These are phyloP conservation scores for Leucogyrophana mollusca DNA, from an alignment of 768 basidiomycete genomes.

Conservation along the genomic window DNA sequence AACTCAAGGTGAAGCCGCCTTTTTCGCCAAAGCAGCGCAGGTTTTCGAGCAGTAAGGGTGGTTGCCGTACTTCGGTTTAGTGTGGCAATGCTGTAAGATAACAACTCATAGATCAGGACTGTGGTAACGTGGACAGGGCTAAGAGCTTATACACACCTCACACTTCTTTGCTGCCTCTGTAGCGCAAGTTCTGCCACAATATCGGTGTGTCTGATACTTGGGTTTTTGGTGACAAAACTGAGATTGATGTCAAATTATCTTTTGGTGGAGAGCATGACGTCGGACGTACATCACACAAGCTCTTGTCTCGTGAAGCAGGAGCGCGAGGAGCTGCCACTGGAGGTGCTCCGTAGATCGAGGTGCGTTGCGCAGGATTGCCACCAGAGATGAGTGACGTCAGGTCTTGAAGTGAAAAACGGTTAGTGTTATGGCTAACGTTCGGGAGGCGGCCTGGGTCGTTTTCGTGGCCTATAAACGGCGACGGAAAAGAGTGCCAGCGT, in stretches of 20 bases:
- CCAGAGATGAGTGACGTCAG: conserved; percentile 21
- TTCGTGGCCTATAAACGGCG: conserved; percentile 14
- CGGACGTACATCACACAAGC: conserved; percentile 28
- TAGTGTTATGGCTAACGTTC: conserved; percentile 22
- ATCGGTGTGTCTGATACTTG: conserved; percentile 58
- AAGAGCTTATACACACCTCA: conserved; percentile 20
- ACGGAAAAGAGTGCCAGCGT: too few species aligned
- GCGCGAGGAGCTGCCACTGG: not conserved
- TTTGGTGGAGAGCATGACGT: not conserved
- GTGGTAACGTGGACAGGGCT: not conserved
- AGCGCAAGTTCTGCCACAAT: conserved; percentile 66
- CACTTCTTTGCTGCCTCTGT: conserved; percentile 37
- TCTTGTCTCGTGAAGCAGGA: conserved; percentile 8
- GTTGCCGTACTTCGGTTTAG: conserved; percentile 30
- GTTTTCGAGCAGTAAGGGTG: conserved; percentile 33
- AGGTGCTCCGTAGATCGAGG: conserved; percentile 2
- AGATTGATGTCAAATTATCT: not conserved
- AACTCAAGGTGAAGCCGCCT: not conserved
- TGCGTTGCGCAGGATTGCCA: conserved; percentile 6
- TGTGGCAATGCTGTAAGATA: conserved; percentile 23
- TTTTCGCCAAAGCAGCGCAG: conserved; percentile 20
- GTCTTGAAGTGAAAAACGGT: conserved; percentile 31
- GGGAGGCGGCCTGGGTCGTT: conserved; percentile 24
- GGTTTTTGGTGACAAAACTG: conserved; percentile 55
- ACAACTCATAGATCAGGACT: conserved; percentile 10